Percentiles rank a stretch among this genome's conserved stretches.
phyloP scores from a whole-genome alignment of 169 alveolate genomes.

The Theileria annulata region DNA sequence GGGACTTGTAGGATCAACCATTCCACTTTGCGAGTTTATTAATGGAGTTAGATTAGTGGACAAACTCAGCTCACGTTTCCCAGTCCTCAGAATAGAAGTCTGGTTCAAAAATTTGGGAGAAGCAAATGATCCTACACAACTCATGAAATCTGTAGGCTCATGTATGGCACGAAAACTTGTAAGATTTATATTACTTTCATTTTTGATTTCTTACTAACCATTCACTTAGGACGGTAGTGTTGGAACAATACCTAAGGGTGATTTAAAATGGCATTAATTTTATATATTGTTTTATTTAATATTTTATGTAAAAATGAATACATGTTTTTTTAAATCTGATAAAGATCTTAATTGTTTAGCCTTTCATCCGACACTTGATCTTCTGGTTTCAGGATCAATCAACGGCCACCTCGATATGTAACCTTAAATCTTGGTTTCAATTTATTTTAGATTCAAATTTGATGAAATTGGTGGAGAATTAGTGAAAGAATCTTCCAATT shows the following conservation, averaged over 20 bases:
- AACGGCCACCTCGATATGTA: constrained; percentile 44
- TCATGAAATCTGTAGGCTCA: constrained; percentile 57
- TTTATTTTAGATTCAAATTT: not conserved
- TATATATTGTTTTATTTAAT: not conserved
- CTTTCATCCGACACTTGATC: constrained; percentile 39
- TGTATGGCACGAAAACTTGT: constrained; percentile 70
- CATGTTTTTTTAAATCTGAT: constrained; percentile 12
- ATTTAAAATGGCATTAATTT: constrained; percentile 64
- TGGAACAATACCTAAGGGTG: constrained; percentile 66
- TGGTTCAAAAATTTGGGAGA: constrained; percentile 68
- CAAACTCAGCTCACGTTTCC: constrained; percentile 51
- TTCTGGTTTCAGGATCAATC: constrained; percentile 41
- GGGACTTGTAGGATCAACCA: constrained; percentile 79
- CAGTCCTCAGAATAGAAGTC: constrained; percentile 66
- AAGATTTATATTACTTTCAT: not conserved
- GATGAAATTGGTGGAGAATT: not conserved
- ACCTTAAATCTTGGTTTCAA: not conserved
- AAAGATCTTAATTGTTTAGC: constrained; percentile 36
- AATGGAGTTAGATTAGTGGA: constrained; percentile 80
- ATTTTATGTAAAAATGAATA: constrained; percentile 7
- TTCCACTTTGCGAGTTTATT: constrained; percentile 71
- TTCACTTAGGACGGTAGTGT: constrained; percentile 55
- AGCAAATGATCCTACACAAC: constrained; percentile 57
- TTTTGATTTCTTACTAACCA: not conserved
- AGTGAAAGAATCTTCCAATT: constrained; percentile 15